Conservation (phyloP, 371 early-diverging fungal species). For the Phascolomyces articulosus region DNA sequence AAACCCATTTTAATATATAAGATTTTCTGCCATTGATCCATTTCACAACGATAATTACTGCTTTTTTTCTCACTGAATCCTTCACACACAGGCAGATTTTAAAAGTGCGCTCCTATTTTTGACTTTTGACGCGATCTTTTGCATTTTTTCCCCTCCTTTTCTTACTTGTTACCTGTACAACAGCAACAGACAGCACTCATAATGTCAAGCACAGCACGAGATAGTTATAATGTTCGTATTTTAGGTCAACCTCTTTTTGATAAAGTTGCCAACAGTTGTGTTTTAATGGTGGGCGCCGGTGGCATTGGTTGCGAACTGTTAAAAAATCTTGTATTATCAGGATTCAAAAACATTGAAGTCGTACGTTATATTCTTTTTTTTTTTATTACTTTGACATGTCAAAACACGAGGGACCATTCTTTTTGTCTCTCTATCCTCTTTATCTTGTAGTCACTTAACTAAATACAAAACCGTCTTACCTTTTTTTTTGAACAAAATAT, state of each 20-base stretch:
- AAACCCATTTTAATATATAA: no score
- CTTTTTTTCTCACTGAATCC: no score
- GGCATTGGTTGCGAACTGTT: slow-evolving; percentile 99
- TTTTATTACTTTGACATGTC: slow-evolving; percentile 1
- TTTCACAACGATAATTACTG: no score
- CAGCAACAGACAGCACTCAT: no score
- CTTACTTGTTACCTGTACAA: not conserved
- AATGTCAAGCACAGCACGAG: slow-evolving; percentile 27
- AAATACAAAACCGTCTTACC: not conserved
- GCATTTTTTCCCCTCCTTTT: not conserved
- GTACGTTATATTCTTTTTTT: slow-evolving; percentile 37
- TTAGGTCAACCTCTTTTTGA: slow-evolving; percentile 40
- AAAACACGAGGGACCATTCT: not conserved
- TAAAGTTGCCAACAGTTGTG: slow-evolving; percentile 39
- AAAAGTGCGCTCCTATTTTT: no score
- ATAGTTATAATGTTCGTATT: slow-evolving; percentile 33
- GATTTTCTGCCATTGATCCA: no score
- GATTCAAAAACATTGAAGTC: slow-evolving; percentile 84
- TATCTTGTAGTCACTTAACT: not conserved
- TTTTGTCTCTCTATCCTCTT: not conserved
- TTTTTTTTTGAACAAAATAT: not conserved
- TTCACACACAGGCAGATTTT: no score
- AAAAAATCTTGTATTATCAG: slow-evolving; percentile 91
- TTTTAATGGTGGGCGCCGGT: slow-evolving; percentile 91
- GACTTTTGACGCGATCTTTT: no score